A percentile compares a stretch with the other conserved stretches of the same genome.
Conservation (phyloP, 1,284 basidiomycete genomes). For the Sporisorium iseilematis-ciliati region DNA sequence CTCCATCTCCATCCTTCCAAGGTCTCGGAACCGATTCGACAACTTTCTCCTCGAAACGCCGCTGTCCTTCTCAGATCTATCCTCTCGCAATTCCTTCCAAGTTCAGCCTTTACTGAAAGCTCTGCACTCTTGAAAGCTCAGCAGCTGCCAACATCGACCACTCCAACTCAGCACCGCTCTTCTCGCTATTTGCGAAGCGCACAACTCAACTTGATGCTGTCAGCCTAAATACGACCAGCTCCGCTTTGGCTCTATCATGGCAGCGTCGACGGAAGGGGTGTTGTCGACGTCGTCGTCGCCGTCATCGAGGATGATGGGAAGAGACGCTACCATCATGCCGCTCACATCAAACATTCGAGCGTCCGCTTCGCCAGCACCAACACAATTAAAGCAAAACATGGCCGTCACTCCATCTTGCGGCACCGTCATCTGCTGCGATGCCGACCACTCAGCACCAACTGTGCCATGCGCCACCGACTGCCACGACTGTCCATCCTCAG, state of each 20-base stretch:
- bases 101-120: neutral
- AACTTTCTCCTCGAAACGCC: neutral
- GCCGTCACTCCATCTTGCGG: constrained; percentile 1
- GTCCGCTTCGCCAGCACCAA: constrained; percentile 5
- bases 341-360: neutral
- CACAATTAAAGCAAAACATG: neutral
- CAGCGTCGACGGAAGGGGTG: constrained; percentile 25
- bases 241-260: constrained; percentile 10
- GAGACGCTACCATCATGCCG: neutral
- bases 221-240: neutral
- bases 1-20: neutral
- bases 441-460: constrained; percentile 15
- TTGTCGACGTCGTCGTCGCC: constrained; percentile 14
- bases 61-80: neutral
- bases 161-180: neutral
- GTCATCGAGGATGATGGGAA: neutral
- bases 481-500: constrained; percentile 17
- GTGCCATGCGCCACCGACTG: constrained; percentile 22
- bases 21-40: constrained; percentile 5
- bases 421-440: constrained; percentile 36
- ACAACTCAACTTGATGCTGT: neutral
- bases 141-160: neutral
- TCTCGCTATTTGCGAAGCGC: neutral
- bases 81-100: neutral
- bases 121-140: neutral